These are phyloP conservation scores for Corylus avellana DNA, from an alignment of 306 rosid genomes.

Conservation along the genomic window DNA sequence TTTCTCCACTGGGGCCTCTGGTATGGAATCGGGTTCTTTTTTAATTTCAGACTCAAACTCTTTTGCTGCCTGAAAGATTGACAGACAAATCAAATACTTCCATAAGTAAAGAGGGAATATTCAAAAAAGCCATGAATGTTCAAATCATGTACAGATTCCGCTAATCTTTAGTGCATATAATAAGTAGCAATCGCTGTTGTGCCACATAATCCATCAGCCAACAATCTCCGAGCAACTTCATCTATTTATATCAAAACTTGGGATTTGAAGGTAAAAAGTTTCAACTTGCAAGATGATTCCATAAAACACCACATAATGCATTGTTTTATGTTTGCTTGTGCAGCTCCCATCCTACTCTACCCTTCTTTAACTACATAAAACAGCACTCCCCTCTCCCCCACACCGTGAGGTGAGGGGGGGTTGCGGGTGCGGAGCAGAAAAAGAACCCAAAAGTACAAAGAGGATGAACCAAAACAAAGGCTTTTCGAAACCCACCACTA, in stretches of 20 bases:
- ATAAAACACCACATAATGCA: neutral
- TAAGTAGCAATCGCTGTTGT: neutral
- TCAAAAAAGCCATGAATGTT: neutral
- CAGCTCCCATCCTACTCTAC: neutral
- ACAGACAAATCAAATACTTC: constrained; percentile 25
- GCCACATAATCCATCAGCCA: neutral
- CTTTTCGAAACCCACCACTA: neutral
- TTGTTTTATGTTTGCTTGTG: neutral
- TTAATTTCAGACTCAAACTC: constrained; percentile 93
- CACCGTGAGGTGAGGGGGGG: neutral
- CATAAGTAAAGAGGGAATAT: constrained; percentile 7
- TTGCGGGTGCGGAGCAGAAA: too few species aligned
- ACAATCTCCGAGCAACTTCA: neutral
- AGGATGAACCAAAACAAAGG: neutral
- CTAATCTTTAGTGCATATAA: neutral
- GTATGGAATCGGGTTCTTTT: constrained; percentile 56
- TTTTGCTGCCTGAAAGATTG: constrained; percentile 80
- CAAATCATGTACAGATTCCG: neutral
- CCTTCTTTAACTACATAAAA: neutral
- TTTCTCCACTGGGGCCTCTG: constrained; percentile 48
- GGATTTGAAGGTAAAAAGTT: neutral
- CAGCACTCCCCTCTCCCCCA: neutral
- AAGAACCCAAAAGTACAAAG: too few species aligned
- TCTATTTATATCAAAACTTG: neutral
- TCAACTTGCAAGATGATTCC: neutral